A percentile compares a stretch with the other conserved stretches of the same genome.
Evolutionary conservation across 1,284 basidiomycete species (phyloP).

Genomic region (Leccinum insigne): DNA sequence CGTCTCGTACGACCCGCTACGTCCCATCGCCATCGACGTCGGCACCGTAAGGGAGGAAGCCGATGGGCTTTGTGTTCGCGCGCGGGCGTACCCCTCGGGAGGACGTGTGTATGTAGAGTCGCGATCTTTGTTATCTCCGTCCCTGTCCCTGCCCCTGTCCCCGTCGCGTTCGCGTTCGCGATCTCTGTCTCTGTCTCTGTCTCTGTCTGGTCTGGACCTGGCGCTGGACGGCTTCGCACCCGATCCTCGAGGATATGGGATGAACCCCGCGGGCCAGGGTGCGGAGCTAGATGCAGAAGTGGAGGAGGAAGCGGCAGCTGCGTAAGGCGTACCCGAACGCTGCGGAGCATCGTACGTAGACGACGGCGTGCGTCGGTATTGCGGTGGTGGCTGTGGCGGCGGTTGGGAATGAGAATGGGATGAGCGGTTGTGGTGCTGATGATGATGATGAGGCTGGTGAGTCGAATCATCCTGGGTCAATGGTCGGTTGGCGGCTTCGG

Average conservation of each 20-base stretch:
- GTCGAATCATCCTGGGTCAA: constrained; percentile 22
- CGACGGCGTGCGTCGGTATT: constrained; percentile 25
- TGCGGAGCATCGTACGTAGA: constrained; percentile 8
- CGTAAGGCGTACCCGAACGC: constrained; percentile 13
- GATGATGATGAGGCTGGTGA: constrained; percentile 19
- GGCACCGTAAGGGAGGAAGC: background rate
- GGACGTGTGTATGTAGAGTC: background rate
- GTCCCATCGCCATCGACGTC: background rate
- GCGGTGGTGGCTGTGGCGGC: background rate
- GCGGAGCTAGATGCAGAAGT: background rate
- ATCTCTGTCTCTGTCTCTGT: background rate
- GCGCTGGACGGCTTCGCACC: background rate
- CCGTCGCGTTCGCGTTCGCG: background rate
- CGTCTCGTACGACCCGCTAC: constrained; percentile 27
- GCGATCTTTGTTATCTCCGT: background rate
- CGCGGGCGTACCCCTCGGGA: background rate
- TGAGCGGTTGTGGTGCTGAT: constrained; percentile 28
- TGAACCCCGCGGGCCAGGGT: constrained; percentile 19
- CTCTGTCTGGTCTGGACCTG: background rate
- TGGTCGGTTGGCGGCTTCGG: constrained; percentile 30
- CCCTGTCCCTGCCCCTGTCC: background rate
- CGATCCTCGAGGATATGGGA: constrained; percentile 10
- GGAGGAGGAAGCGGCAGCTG: background rate
- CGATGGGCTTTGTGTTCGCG: constrained; percentile 20
- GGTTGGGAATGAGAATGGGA: constrained; percentile 22